These are phyloP conservation scores for Hemerocallis citrina DNA, from an alignment of 106 monocot species.

Conservation along the genomic window DNA sequence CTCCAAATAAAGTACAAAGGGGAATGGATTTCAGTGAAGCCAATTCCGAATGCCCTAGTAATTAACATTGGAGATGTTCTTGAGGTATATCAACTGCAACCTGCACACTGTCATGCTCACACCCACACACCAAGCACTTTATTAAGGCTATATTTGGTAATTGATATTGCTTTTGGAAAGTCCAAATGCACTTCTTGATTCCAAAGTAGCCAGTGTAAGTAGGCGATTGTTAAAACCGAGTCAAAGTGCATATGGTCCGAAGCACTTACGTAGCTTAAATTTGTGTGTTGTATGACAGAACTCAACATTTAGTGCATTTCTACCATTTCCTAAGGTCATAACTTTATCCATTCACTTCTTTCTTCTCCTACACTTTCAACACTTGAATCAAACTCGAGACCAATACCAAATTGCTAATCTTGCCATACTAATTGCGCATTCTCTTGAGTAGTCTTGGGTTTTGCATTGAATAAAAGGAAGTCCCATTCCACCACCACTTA, in stretches of 20 bases:
- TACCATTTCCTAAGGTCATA: too few relatives aligned
- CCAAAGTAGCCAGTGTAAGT: neutral
- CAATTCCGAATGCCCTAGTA: slow-evolving; percentile 9
- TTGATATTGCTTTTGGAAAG: slow-evolving; percentile 1
- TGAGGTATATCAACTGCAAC: slow-evolving; percentile 8
- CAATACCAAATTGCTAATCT: too few relatives aligned
- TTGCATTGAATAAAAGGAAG: too few relatives aligned
- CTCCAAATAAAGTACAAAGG: slow-evolving; percentile 3
- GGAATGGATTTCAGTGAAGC: slow-evolving; percentile 12
- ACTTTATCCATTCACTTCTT: neutral
- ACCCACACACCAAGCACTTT: neutral
- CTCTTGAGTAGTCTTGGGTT: too few relatives aligned
- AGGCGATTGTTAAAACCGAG: neutral
- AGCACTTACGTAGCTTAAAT: too few relatives aligned
- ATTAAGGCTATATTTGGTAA: neutral
- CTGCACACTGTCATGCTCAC: neutral
- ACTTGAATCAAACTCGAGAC: too few relatives aligned
- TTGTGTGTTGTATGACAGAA: too few relatives aligned
- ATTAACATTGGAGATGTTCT: slow-evolving; percentile 14
- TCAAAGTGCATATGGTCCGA: neutral
- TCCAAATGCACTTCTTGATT: neutral
- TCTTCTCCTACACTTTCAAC: too few relatives aligned
- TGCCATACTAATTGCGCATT: too few relatives aligned
- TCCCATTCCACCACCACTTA: too few relatives aligned
- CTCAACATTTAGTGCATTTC: too few relatives aligned